These are phyloP conservation scores for Chaetothyriales sp. DNA, from an alignment of 2,329 filamentous ascomycete species.

Conservation along the genomic window DNA sequence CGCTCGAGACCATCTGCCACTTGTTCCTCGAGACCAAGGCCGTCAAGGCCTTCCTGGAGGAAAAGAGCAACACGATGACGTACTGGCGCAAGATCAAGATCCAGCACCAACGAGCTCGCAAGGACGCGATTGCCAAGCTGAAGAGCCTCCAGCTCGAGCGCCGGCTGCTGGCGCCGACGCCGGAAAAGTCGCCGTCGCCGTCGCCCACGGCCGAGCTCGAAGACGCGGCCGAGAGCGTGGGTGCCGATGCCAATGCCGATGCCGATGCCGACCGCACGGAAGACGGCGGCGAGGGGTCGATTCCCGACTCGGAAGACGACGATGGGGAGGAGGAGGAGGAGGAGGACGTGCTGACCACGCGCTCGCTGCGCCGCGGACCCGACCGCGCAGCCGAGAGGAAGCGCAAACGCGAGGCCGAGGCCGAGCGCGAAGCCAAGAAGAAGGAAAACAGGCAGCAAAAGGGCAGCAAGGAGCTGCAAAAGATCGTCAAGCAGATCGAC, in stretches of 20 bases:
- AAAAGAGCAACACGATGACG: slow-evolving; percentile 89
- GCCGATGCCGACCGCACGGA: slow-evolving; percentile 41
- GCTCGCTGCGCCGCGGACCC: slow-evolving; percentile 47
- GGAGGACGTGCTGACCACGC: slow-evolving; percentile 44
- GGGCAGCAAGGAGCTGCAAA: slow-evolving; percentile 78
- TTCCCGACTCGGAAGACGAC: slow-evolving; percentile 52
- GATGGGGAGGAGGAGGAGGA: no score
- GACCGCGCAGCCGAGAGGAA: slow-evolving; percentile 60
- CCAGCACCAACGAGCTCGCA: slow-evolving; percentile 69
- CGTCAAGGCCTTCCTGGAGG: slow-evolving; percentile 76
- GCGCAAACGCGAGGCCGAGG: slow-evolving; percentile 62
- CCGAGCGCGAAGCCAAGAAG: slow-evolving; percentile 55
- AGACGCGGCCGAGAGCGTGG: slow-evolving; percentile 40
- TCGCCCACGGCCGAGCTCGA: slow-evolving; percentile 31
- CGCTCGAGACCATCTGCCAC: slow-evolving; percentile 73
- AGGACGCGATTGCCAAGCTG: slow-evolving; percentile 39
- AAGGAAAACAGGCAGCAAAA: slow-evolving; percentile 55
- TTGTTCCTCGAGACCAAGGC: slow-evolving; percentile 75
- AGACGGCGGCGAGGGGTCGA: slow-evolving; percentile 29
- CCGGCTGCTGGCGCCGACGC: slow-evolving; percentile 34
- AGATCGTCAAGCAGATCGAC: slow-evolving; percentile 75
- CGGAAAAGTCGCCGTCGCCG: slow-evolving; percentile 31
- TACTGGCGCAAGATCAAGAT: slow-evolving; percentile 91
- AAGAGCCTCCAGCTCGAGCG: slow-evolving; percentile 34
- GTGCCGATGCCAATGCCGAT: no score